phyloP scores from a whole-genome alignment of 2,329 filamentous ascomycete species.

The Lizonia empirigonia region DNA sequence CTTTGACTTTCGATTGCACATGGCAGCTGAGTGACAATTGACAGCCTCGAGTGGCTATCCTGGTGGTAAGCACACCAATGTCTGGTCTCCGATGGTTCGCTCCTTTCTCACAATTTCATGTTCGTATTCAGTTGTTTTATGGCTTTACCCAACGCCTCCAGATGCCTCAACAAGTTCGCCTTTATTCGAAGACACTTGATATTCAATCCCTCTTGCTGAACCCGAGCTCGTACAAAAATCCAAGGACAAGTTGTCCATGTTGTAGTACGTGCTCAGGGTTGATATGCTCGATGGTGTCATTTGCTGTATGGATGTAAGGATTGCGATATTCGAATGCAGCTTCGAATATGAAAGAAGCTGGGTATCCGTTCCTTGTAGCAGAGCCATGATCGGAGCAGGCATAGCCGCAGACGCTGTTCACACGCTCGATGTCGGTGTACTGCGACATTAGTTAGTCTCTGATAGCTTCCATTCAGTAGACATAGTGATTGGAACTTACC shows the following conservation, averaged over 20 bases:
- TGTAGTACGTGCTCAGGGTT: slow-evolving; percentile 90
- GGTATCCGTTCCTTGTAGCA: slow-evolving; percentile 73
- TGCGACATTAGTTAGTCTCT: slow-evolving; percentile 27
- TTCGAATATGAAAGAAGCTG: slow-evolving; percentile 76
- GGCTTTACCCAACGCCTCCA: neutral
- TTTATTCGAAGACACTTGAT: no score
- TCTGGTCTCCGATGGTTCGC: no score
- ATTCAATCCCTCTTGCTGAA: slow-evolving; percentile 18
- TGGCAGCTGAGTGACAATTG: no score
- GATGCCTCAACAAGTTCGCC: neutral
- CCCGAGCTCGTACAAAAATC: slow-evolving; percentile 76
- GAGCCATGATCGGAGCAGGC: slow-evolving; percentile 77
- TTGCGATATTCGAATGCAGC: slow-evolving; percentile 67
- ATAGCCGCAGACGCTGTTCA: slow-evolving; percentile 88
- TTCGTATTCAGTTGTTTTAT: neutral
- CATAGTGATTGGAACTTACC: neutral
- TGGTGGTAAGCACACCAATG: no score
- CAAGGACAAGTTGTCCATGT: slow-evolving; percentile 81
- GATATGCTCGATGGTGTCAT: slow-evolving; percentile 72
- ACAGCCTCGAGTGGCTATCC: no score
- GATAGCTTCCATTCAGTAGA: neutral
- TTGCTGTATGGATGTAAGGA: slow-evolving; percentile 70
- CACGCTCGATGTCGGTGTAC: slow-evolving; percentile 86
- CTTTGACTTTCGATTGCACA: no score
- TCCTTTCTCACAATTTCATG: no score